These are phyloP conservation scores for Russula sp. DNA, from an alignment of 768 basidiomycete species.

Conservation along the genomic window DNA sequence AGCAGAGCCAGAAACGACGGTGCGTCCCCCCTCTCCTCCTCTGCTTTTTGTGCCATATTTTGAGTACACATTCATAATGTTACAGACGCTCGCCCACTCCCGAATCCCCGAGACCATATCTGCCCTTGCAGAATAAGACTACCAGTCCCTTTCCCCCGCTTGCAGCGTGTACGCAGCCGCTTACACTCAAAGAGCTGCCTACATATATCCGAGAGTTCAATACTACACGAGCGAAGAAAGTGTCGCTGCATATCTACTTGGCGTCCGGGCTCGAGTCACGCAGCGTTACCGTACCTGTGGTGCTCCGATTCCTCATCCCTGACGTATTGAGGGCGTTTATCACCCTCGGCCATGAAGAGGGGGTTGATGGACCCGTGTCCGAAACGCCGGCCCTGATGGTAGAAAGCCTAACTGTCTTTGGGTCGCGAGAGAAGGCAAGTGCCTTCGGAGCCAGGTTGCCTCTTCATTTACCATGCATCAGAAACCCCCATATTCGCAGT, in stretches of 20 bases:
- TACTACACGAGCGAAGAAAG: constrained; percentile 33
- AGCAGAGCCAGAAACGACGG: constrained; percentile 54
- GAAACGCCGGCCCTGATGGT: constrained; percentile 36
- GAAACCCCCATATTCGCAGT: constrained; percentile 66
- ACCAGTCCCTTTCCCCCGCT: constrained; percentile 39
- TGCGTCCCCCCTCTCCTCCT: constrained; percentile 29
- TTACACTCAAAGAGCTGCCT: constrained; percentile 43
- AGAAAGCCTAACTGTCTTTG: constrained; percentile 65
- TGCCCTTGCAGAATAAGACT: constrained; percentile 37
- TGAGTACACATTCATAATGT: not conserved
- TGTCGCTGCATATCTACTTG: constrained; percentile 49
- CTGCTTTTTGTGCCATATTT: no score
- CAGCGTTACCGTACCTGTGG: constrained; percentile 30
- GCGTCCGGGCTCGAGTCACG: constrained; percentile 27
- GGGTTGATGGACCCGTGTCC: constrained; percentile 23
- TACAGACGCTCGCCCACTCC: constrained; percentile 46
- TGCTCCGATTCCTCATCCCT: constrained; percentile 54
- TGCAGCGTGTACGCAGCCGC: constrained; percentile 33
- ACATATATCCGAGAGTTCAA: constrained; percentile 59
- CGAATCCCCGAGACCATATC: constrained; percentile 56
- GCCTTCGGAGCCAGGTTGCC: not conserved
- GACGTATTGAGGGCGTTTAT: constrained; percentile 67
- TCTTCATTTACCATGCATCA: constrained; percentile 26
- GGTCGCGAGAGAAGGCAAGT: constrained; percentile 62
- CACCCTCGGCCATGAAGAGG: constrained; percentile 33